phyloP scores from a whole-genome alignment of 2,329 filamentous ascomycete species.

The Pseudogymnoascus sp. region DNA sequence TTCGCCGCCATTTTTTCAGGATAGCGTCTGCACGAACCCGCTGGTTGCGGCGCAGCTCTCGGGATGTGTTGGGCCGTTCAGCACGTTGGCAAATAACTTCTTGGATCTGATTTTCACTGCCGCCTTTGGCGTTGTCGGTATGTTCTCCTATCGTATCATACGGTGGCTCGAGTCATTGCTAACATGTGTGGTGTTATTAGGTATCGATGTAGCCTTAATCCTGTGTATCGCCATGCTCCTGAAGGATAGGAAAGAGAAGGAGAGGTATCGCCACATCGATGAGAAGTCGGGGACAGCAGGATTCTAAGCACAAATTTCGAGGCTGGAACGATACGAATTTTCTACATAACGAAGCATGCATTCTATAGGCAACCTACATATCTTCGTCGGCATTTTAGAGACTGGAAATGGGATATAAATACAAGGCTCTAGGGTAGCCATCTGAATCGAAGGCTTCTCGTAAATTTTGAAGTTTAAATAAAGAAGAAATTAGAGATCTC shows the following conservation, averaged over 20 bases:
- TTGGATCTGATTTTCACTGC: conserved; percentile 73
- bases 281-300: conserved; percentile 61
- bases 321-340: neutral
- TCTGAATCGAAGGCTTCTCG: neutral
- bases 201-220: conserved; percentile 60
- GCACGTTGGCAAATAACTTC: conserved; percentile 62
- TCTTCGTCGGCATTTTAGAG: neutral
- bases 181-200: conserved; percentile 29
- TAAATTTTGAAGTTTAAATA: neutral
- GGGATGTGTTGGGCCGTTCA: conserved; percentile 64
- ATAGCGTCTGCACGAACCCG: conserved; percentile 61
- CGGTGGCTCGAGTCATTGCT: neutral
- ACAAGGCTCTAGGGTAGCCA: neutral
- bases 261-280: conserved; percentile 73
- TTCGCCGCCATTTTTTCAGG: conserved; percentile 64
- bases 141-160: conserved; percentile 21
- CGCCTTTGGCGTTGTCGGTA: conserved; percentile 71
- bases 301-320: conserved; percentile 35
- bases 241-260: conserved; percentile 74
- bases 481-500: neutral
- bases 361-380: too few species aligned
- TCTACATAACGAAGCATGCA: neutral
- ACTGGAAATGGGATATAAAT: neutral
- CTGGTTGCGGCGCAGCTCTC: conserved; percentile 63
- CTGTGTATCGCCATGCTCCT: conserved; percentile 68